Base-by-base conservation (phyloP, 2,329 filamentous ascomycete genomes). In the Waltergamsia citrina region DNA sequence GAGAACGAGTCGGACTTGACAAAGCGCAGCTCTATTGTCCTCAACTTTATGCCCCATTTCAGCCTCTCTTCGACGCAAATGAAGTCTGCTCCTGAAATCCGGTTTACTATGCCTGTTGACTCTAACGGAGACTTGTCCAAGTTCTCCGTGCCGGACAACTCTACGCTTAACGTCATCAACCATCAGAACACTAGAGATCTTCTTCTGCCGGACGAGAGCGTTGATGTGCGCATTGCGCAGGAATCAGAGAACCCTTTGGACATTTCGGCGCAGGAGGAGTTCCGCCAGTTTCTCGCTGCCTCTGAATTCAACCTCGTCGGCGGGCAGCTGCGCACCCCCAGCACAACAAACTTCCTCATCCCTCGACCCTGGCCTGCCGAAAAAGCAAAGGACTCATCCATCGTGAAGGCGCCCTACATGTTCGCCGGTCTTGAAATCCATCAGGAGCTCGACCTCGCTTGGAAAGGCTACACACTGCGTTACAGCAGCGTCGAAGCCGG, bases 351-450 rank as follows among this genome's bases (percentile, higher is more conserved):
- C 1, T 54, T 64, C 37, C 43, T 48, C 14, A 34, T 62, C 15
- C 57, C 57, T 3, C 36, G 37, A 7, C 40, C 41, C 11, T 46
- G 53, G 15, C 14, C 30, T 9, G 15, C 10, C 4, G 38, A 52
- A 34, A 12, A 31, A 30, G 25, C 18, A 17, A 17, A 7, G 14
- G 21, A 4, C 3, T 17, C 21, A 15, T 9, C 28, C 3, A 7
- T 9, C 16, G n/a, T 17, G 6, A 11, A 32, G 6, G 17, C 8
- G 11, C 18, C 44, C 10, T 62, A 60, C 44, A 36, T 59, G 12
- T 72, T 74, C 47, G 56, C 59, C 31, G 69, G 70, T 7, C 55
- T 73, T 2, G 70, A 77, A 43, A 55, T 75, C 25, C 68, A 65
- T 29, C 66, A 67, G 37, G 51, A 56, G 17, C 50, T 66, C 30